phyloP scores from a whole-genome alignment of 176 grass and related monocot genomes.

The Ananas comosus region DNA sequence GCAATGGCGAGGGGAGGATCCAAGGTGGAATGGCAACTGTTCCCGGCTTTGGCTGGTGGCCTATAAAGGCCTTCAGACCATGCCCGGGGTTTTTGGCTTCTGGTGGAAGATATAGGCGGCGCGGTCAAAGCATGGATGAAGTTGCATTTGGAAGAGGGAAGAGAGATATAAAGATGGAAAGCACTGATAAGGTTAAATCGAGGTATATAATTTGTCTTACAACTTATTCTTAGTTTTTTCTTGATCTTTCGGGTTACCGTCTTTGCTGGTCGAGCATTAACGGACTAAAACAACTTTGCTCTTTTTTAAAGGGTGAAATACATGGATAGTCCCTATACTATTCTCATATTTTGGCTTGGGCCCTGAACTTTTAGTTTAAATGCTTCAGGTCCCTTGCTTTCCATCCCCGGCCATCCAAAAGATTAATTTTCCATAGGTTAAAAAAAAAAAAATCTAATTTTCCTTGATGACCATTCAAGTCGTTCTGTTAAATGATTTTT shows the following conservation, averaged over 20 bases:
- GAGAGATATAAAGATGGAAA: slow-evolving; percentile 25
- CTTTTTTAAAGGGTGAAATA: no score
- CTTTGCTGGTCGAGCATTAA: background rate
- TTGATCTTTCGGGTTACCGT: background rate
- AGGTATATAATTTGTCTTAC: background rate
- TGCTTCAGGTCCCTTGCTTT: no score
- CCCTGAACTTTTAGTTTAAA: no score
- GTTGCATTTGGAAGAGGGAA: slow-evolving; percentile 51
- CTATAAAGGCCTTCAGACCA: slow-evolving; percentile 85
- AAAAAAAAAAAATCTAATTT: no score
- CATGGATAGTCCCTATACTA: no score
- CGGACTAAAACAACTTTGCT: no score
- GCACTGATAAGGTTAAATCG: slow-evolving; percentile 21
- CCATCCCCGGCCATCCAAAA: no score
- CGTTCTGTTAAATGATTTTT: no score
- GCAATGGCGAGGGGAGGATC: slow-evolving; percentile 90
- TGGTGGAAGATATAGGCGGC: slow-evolving; percentile 72
- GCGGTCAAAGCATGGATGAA: slow-evolving; percentile 90
- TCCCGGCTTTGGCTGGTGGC: slow-evolving; percentile 87
- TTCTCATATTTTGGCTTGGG: no score
- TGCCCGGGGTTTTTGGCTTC: slow-evolving; percentile 70
- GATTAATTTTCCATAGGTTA: no score
- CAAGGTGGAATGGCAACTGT: slow-evolving; percentile 86
- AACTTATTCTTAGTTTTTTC: background rate
- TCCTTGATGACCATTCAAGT: no score